Evolutionary conservation across 106 monocot species (phyloP).

Genomic region (Posidonia australis): DNA sequence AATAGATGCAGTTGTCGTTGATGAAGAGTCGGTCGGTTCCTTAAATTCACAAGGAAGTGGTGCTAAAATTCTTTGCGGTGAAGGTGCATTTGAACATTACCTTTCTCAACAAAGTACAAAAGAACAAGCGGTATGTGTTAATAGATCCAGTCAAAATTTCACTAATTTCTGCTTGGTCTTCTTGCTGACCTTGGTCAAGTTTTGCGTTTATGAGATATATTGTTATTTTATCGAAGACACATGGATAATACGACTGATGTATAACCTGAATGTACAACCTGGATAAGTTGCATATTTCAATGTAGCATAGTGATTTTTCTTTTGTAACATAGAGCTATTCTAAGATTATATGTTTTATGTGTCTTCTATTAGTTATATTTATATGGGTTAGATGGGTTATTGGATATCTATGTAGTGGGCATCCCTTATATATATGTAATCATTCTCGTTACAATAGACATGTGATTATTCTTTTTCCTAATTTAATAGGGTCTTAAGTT

Average conservation of each 20-base stretch:
- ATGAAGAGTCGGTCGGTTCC: conserved; percentile 67
- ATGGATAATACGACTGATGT: neutral
- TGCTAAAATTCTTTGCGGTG: conserved; percentile 75
- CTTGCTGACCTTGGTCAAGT: conserved; percentile 15
- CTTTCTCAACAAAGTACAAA: conserved; percentile 39
- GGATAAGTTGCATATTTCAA: too few species aligned
- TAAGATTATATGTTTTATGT: too few species aligned
- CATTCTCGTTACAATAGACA: too few species aligned
- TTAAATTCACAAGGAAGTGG: conserved; percentile 26
- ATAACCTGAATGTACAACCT: neutral
- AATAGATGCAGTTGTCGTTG: conserved; percentile 89
- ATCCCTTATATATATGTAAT: too few species aligned
- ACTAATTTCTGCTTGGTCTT: conserved; percentile 18
- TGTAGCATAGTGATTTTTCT: too few species aligned
- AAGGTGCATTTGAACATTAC: conserved; percentile 51
- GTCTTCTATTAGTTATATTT: too few species aligned
- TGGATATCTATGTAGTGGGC: too few species aligned
- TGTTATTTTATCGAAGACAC: conserved; percentile 15
- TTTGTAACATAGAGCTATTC: too few species aligned
- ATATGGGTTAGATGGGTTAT: too few species aligned
- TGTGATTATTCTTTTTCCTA: too few species aligned
- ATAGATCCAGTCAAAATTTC: conserved; percentile 14
- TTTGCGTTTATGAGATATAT: conserved; percentile 16
- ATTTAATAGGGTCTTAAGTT: too few species aligned
- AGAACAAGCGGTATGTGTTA: conserved; percentile 31